Evolutionary conservation across 1,284 basidiomycete genomes (phyloP), one percentile per base, ranked within the genome.

Genomic region (Trichosporon coremiiforme): DNA sequence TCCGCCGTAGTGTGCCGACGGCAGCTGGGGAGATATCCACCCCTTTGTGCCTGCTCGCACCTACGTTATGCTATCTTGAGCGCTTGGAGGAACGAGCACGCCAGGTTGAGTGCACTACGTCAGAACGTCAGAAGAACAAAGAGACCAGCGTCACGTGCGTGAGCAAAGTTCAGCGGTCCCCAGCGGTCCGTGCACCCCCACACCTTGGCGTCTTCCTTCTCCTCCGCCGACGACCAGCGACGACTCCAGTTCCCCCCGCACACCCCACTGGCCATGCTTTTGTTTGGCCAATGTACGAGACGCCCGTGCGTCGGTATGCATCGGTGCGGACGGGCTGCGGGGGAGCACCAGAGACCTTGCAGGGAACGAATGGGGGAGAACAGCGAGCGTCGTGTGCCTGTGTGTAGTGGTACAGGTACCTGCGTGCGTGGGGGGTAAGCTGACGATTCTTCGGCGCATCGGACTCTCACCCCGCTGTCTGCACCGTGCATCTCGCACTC

Each of bases 151-250:
- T 12, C 47, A 53, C 47, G 20, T 53, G 47, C 47, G 47, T 38
- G 36, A 12, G 10, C 10, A 38, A 12, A 12, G 6, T 38, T 47
- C 45, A 47, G 15, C 45, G n/a, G 15, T 2, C 2, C 8, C 5
- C n/a, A 53, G 20, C 47, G 47, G 47, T 22, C 47, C n/a, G 47
- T 53, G 47, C 47, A 22, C 47, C 47, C 47, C 47, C 47, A 17
- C 47, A 53, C 20, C 47, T 53, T 20, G 45, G 45, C n/a, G 45
- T 20, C 12, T n/a, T 22, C 20, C 20, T 53, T 22, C 47, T 53
- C 45, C n/a, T 20, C 20, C 47, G n/a, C 47, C 47, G 47, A 20
- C 47, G 20, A 22, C 1, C n/a, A n/a, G n/a, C 7, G n/a, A 12
- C 22, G 47, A 4, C 7, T 22, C n/a, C n/a, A n/a, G n/a, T n/a